Percentiles rank a stretch among this genome's conserved stretches.
Evolutionary conservation across 345 rosid species (phyloP).

Genomic region (Iberis pinnata): DNA sequence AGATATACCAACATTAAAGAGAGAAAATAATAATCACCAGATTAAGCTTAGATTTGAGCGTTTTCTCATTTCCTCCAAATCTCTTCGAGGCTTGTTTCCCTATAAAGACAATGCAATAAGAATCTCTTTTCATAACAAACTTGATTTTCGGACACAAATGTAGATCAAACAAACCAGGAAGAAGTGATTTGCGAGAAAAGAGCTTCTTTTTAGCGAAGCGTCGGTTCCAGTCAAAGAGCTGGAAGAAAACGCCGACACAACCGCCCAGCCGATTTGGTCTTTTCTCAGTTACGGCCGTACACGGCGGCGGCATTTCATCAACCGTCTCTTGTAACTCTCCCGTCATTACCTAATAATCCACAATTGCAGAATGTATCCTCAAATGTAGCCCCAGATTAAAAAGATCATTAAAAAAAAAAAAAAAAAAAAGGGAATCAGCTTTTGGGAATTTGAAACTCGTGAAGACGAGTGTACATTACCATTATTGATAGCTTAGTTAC

Average conservation of each 20-base stretch:
- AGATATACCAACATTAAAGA: not conserved
- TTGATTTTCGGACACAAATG: not conserved
- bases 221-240: conserved; percentile 85
- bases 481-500: conserved; percentile 22
- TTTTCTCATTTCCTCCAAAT: conserved; percentile 75
- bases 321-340: conserved; percentile 51
- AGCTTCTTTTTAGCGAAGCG: conserved; percentile 76
- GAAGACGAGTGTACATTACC: conserved; percentile 19
- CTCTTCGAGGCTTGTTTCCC: conserved; percentile 52
- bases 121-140: not conserved
- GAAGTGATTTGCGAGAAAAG: conserved; percentile 67
- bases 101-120: conserved; percentile 23
- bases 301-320: too few relatives aligned
- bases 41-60: conserved; percentile 68
- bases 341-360: conserved; percentile 17
- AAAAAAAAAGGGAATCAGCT: conserved; percentile 10
- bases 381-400: too few relatives aligned
- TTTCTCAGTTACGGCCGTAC: conserved; percentile 66
- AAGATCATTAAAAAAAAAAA: too few relatives aligned
- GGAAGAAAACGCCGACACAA: conserved; percentile 86
- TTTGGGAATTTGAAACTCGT: conserved; percentile 18
- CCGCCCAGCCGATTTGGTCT: conserved; percentile 59
- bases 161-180: conserved; percentile 51
- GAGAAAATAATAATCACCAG: conserved; percentile 35
- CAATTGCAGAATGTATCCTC: conserved; percentile 14